Percentiles rank a stretch among this genome's conserved stretches.
phyloP scores from a whole-genome alignment of 2,329 filamentous ascomycete species.

The Scopulariopsis brevicaulis region DNA sequence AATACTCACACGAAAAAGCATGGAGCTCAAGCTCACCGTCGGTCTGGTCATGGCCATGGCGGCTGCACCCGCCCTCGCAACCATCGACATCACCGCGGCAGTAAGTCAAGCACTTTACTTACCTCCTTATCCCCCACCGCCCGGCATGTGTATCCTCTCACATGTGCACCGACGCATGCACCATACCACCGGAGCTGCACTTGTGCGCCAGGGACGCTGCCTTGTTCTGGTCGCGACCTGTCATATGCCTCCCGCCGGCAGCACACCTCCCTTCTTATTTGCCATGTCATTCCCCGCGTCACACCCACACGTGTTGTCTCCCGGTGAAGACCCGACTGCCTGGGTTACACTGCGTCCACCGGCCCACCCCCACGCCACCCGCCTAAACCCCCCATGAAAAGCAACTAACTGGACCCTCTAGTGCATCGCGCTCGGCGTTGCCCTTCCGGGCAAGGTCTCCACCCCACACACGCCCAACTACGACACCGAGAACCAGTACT shows the following conservation, averaged over 20 bases:
- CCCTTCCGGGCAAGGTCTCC: slow-evolving; percentile 1
- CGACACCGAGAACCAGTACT: slow-evolving; percentile 14
- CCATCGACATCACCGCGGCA: not conserved
- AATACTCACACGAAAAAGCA: not conserved
- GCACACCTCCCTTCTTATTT: not conserved
- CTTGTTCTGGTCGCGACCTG: too few species aligned
- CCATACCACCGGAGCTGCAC: not conserved
- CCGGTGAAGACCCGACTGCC: not conserved
- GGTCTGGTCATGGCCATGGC: not conserved
- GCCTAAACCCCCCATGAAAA: not conserved
- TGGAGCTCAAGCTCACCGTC: not conserved
- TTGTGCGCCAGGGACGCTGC: not conserved
- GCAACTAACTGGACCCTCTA: not conserved
- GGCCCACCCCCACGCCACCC: not conserved
- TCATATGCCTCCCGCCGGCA: not conserved
- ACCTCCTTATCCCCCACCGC: not conserved
- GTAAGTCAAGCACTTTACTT: not conserved
- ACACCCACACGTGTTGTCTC: not conserved
- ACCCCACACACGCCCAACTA: not conserved
- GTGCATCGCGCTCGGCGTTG: not conserved
- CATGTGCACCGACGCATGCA: not conserved
- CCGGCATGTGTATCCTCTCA: not conserved
- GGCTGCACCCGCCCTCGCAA: not conserved
- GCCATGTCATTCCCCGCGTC: not conserved
- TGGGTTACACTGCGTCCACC: not conserved